These are phyloP conservation scores for Bruguiera hainesii DNA, from an alignment of 441 rosid species.

Conservation along the genomic window DNA sequence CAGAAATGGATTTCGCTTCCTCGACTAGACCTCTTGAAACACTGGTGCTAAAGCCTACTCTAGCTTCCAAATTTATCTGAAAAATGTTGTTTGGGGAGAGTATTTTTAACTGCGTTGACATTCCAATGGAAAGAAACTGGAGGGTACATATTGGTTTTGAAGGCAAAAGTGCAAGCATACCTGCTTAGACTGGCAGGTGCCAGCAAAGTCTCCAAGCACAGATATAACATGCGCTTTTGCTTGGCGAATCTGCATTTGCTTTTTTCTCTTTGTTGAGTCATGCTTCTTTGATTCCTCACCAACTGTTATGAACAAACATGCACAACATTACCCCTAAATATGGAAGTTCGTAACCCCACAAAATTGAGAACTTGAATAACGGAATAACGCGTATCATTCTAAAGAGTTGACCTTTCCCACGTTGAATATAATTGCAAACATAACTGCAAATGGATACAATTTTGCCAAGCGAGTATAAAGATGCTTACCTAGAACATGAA, in stretches of 20 bases:
- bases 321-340: neutral
- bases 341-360: neutral
- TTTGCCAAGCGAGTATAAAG: too few relatives aligned
- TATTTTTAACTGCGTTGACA: too few relatives aligned
- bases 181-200: constrained; percentile 57
- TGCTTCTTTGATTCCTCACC: constrained; percentile 47
- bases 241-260: constrained; percentile 48
- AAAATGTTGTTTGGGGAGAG: neutral
- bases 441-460: too few relatives aligned
- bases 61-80: constrained; percentile 86
- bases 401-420: too few relatives aligned
- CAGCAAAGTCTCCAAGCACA: constrained; percentile 68
- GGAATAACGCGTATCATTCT: too few relatives aligned
- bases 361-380: too few relatives aligned
- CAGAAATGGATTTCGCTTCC: constrained; percentile 70
- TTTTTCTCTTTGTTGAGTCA: constrained; percentile 31
- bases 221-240: constrained; percentile 83
- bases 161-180: constrained; percentile 21
- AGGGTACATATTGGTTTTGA: neutral
- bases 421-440: too few relatives aligned
- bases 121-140: neutral
- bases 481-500: constrained; percentile 66
- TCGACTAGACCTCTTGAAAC: constrained; percentile 56
- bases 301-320: constrained; percentile 24
- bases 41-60: constrained; percentile 58